Conservation (phyloP, 202 grass and related monocot species). For the Dendrocalamus latiflorus region DNA sequence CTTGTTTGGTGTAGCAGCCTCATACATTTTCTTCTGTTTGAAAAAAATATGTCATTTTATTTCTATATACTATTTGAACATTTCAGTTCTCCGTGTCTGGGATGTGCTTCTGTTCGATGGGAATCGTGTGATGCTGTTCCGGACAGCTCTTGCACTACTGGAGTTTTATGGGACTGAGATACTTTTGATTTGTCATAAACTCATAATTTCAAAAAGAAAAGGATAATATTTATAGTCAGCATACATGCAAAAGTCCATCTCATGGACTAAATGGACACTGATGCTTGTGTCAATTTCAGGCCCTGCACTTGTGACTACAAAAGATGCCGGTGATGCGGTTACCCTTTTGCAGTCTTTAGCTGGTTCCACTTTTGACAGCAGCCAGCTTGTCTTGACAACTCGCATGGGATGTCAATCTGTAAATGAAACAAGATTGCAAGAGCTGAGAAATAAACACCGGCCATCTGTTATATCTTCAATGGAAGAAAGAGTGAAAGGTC, state of each 20-base stretch:
- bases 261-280: conserved; percentile 2
- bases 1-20: no score
- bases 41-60: no score
- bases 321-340: conserved; percentile 94
- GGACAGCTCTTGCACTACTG: conserved; percentile 73
- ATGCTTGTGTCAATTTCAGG: conserved; percentile 46
- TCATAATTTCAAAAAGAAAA: not conserved
- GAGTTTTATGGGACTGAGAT: conserved; percentile 76
- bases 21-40: no score
- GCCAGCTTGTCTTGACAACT: conserved; percentile 96
- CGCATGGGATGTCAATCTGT: conserved; percentile 93
- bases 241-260: not conserved
- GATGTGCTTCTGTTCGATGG: conserved; percentile 94
- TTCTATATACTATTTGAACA: conserved; percentile 21
- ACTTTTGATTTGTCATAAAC: not conserved
- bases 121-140: conserved; percentile 88
- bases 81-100: conserved; percentile 97
- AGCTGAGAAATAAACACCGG: conserved; percentile 79
- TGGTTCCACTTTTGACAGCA: conserved; percentile 98
- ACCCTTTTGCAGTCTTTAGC: conserved; percentile 94
- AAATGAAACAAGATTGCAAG: conserved; percentile 69
- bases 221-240: not conserved
- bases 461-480: conserved; percentile 76
- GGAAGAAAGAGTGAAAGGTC: conserved; percentile 82
- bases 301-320: conserved; percentile 89